Evolutionary conservation across 257 asterid genomes (phyloP).

Genomic region (Solanum paucissectum): DNA sequence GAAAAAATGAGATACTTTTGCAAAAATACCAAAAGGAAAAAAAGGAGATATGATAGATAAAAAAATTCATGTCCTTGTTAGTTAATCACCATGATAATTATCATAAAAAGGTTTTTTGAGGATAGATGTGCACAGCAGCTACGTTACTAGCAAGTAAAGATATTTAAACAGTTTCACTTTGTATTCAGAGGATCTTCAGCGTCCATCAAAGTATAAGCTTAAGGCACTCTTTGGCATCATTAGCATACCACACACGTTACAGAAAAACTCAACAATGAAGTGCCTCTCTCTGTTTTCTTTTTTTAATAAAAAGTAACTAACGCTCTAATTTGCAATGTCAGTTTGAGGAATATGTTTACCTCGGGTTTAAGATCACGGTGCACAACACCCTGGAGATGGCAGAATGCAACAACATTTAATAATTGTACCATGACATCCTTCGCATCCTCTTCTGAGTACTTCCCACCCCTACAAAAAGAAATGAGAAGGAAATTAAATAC

Average conservation of each 20-base stretch:
- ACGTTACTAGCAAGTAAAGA: background rate
- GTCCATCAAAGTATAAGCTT: background rate
- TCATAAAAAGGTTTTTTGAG: background rate
- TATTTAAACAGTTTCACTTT: background rate
- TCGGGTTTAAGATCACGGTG: conserved; percentile 81
- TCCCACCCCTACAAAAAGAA: conserved; percentile 35
- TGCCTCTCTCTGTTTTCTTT: background rate
- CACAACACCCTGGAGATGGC: conserved; percentile 62
- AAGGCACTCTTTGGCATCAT: background rate
- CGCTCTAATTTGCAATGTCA: background rate
- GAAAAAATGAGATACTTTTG: background rate
- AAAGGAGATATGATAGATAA: background rate
- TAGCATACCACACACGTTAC: background rate
- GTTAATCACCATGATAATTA: background rate
- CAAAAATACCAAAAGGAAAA: background rate
- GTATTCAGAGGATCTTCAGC: background rate
- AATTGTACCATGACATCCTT: conserved; percentile 47
- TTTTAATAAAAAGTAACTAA: background rate
- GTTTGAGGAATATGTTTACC: conserved; percentile 19
- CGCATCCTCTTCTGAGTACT: conserved; percentile 53
- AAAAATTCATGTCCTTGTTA: background rate
- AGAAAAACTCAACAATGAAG: background rate
- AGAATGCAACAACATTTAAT: conserved; percentile 41
- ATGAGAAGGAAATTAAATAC: background rate
- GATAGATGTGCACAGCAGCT: background rate